Conservation (phyloP, 2,329 filamentous ascomycete species). For the Fusarium palustre region DNA sequence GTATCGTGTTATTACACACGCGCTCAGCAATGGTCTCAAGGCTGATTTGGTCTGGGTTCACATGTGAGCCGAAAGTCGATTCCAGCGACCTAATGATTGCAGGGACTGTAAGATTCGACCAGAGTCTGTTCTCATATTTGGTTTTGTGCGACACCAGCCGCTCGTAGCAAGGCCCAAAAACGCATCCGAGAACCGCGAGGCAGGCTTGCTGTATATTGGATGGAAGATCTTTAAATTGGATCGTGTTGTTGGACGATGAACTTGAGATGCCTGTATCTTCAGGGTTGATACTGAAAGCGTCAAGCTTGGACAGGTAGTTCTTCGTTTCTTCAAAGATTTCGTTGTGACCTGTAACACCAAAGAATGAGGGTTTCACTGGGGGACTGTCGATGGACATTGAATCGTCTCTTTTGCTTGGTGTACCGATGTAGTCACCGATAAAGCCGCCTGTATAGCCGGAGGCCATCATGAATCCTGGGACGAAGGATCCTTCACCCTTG, state of each 20-base stretch:
- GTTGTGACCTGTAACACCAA: conserved; percentile 4
- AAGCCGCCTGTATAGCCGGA: neutral
- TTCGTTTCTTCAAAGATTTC: conserved; percentile 16
- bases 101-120: conserved; percentile 14
- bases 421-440: neutral
- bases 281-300: neutral
- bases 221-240: neutral
- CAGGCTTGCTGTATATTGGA: neutral
- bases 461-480: neutral
- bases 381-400: neutral
- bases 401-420: neutral
- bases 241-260: neutral
- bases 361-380: neutral
- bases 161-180: conserved; percentile 1
- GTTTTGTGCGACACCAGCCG: neutral
- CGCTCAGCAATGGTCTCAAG: conserved; percentile 1
- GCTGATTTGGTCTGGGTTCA: rapidly evolving
- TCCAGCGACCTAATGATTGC: neutral
- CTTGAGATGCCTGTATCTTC: neutral
- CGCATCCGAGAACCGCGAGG: neutral
- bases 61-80: neutral
- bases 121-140: conserved; percentile 6
- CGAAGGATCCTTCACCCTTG: rapidly evolving
- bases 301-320: conserved; percentile 9
- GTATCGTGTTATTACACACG: neutral